Evolutionary conservation across 108 stramenopile genomes (phyloP), one percentile per base, ranked within the genome.

Genomic region (Fragilaria radians): DNA sequence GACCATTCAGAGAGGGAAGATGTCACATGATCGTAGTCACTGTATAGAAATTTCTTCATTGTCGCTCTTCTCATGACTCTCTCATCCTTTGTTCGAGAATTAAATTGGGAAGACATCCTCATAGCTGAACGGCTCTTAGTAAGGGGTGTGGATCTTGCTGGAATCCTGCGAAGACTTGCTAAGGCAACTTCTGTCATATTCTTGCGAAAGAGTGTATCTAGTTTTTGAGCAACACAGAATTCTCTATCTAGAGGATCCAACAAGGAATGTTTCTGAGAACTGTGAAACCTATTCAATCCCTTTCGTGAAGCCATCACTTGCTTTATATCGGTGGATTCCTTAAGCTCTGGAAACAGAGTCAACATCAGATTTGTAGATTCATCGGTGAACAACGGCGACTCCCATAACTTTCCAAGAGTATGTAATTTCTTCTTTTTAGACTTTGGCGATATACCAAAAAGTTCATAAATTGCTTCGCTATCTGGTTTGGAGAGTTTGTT

Each of bases 371-470:
- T 32, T 36, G 46, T 58, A 5, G 79, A 75, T 54, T 52, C 9
- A 34, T 52, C 46, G 4, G 63, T 67, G 28, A 26, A 18, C 9
- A 46, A 22, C n/a, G 1, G 47, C 45, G 9, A 47, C 46, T 68
- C 67, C 66, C 75, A 80, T 2, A 80, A 48, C 9, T 27, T 22
- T 52, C 56, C 27, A 17, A 73, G 67, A 22, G 73, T 46, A 3
- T 49, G 46, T 1, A 57, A 59, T 52, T 80, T 80, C 61, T 76
- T 79, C 52, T 46, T 74, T 61, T 71, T 74, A 25, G 49, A 64
- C 36, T 62, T 67, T 22, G 32, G 21, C 18, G 32, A 50, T 52
- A 70, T 78, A 32, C 32, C 59, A 48, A 74, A 82, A 27, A 11
- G 29, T 24, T 46, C 32, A 61, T 33, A 78, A 11, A 42, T 42